A percentile compares a stretch with the other conserved stretches of the same genome.
phyloP scores from a whole-genome alignment of 1,284 basidiomycete species.

The Austroboletus niveus region DNA sequence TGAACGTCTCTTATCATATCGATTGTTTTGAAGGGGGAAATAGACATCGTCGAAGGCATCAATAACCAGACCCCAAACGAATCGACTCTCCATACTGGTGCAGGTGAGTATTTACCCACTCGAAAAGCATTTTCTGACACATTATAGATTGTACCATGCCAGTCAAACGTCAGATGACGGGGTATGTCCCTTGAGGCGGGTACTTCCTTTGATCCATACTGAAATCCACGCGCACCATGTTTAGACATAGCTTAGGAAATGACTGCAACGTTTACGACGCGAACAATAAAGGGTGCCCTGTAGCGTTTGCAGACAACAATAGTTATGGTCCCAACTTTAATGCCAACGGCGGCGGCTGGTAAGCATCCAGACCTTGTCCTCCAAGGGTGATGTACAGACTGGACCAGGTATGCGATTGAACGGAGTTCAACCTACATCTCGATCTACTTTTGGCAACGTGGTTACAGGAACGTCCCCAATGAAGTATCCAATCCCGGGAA shows the following conservation, averaged over 20 bases:
- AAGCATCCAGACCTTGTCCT: background rate
- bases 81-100: constrained; percentile 60
- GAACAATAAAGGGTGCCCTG: constrained; percentile 44
- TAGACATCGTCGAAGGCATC: constrained; percentile 69
- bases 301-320: constrained; percentile 40
- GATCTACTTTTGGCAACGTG: constrained; percentile 23
- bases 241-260: background rate
- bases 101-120: constrained; percentile 5
- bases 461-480: constrained; percentile 9
- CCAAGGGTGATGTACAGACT: background rate
- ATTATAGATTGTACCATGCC: constrained; percentile 59
- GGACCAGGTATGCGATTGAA: constrained; percentile 23
- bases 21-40: constrained; percentile 39
- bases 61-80: constrained; percentile 56
- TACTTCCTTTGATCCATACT: too few relatives aligned
- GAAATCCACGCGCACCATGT: too few relatives aligned
- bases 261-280: background rate
- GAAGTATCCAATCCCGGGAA: constrained; percentile 10
- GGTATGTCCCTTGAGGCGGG: too few relatives aligned
- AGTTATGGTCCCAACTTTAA: constrained; percentile 65
- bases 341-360: constrained; percentile 49
- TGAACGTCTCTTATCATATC: background rate
- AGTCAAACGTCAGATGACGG: background rate
- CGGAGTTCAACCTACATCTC: constrained; percentile 13
- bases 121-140: background rate